phyloP scores from a whole-genome alignment of 2,329 filamentous ascomycete genomes.

The Hypomyces perniciosus region DNA sequence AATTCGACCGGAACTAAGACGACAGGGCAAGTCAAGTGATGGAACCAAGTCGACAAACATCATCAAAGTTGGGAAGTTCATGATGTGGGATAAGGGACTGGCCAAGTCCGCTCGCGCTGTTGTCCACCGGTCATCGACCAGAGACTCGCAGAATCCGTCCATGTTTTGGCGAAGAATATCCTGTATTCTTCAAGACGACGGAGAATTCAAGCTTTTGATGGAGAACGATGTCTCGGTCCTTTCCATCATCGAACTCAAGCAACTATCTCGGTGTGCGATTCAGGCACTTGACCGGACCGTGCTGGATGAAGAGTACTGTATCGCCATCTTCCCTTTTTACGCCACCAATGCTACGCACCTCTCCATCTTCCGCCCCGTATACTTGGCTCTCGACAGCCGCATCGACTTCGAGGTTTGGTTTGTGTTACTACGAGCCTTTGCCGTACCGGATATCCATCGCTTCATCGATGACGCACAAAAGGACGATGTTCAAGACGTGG shows the following conservation, averaged over 20 bases:
- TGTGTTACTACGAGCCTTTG: conserved; percentile 82
- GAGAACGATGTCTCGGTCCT: conserved; percentile 78
- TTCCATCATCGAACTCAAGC: conserved; percentile 78
- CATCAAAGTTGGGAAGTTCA: conserved; percentile 90
- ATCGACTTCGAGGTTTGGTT: conserved; percentile 98
- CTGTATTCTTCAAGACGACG: conserved; percentile 90
- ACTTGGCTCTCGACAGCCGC: conserved; percentile 77
- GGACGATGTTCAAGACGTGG: conserved; percentile 38
- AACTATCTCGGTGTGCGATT: conserved; percentile 82
- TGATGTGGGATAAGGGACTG: conserved; percentile 79
- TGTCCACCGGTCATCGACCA: conserved; percentile 51
- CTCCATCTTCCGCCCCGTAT: conserved; percentile 79
- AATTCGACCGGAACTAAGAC: conserved; percentile 38
- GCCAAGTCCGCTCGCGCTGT: conserved; percentile 50
- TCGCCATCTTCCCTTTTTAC: conserved; percentile 94
- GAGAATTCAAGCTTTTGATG: conserved; percentile 83
- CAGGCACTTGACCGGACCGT: conserved; percentile 88
- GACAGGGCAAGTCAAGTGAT: conserved; percentile 31
- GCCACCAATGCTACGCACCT: conserved; percentile 66
- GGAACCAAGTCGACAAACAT: conserved; percentile 52
- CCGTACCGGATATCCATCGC: conserved; percentile 84
- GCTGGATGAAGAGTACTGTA: conserved; percentile 85
- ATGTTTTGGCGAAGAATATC: conserved; percentile 80
- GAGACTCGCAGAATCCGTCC: conserved; percentile 47
- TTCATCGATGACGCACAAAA: conserved; percentile 38